These are phyloP conservation scores for Rhynchosporium graminicola DNA, from an alignment of 2,329 filamentous ascomycete genomes.

Conservation along the genomic window DNA sequence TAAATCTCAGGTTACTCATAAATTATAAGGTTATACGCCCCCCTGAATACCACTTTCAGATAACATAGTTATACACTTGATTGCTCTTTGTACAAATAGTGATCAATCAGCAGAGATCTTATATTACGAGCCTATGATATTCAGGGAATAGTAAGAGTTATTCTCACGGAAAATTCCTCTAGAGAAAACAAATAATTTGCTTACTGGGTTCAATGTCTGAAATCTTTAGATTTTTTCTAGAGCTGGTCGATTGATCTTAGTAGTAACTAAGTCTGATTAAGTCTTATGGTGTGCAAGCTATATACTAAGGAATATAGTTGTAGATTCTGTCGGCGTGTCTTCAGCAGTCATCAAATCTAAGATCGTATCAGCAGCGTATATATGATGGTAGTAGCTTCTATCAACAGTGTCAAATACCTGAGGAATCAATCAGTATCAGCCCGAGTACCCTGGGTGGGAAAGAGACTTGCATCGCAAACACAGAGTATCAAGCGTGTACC, in stretches of 20 bases:
- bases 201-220: too few relatives aligned
- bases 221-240: too few relatives aligned
- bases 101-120: too few relatives aligned
- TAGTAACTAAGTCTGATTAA: background rate
- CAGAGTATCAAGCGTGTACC: background rate
- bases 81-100: too few relatives aligned
- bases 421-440: background rate
- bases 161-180: too few relatives aligned
- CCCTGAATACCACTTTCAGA: too few relatives aligned
- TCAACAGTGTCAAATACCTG: constrained; percentile 1
- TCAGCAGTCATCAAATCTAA: background rate
- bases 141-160: too few relatives aligned
- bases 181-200: too few relatives aligned
- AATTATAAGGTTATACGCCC: too few relatives aligned
- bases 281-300: constrained; percentile 6
- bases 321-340: background rate
- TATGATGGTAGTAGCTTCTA: background rate
- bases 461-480: background rate
- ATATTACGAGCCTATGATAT: too few relatives aligned
- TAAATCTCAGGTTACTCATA: too few relatives aligned
- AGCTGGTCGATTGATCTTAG: background rate
- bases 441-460: background rate
- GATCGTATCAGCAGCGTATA: background rate
- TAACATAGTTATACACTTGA: too few relatives aligned
- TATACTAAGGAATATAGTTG: background rate